Evolutionary conservation across 305 asterid species (phyloP), one percentile per base, ranked within the genome.

Genomic region (Andrographis paniculata): DNA sequence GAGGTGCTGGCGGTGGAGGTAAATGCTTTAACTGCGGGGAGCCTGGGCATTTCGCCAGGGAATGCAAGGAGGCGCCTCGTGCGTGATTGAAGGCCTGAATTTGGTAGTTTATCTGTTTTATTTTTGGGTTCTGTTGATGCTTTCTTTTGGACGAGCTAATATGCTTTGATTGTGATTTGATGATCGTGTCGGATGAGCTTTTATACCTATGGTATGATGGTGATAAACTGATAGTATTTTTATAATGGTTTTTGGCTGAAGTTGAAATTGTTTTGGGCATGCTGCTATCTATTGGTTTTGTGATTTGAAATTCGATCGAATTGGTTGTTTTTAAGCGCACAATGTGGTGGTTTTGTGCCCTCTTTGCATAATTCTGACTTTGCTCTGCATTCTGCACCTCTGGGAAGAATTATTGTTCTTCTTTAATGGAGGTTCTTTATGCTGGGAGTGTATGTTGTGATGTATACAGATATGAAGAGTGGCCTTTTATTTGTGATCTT

Each of bases 41-140:
- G 42, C 42, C 42, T 1, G 42, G 42, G 4, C 42, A 37, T 37
- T 69, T 77, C 27, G 80, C 76, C 14, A 67, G 80, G 64, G 80
- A 77, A 28, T 77, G 81, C 71, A 61, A 61, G 14, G 65, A 59
- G 48, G 59, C 22, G 7, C 53, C 51, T 59, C 63, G 36, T 39
- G 61, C 52, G 45, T 64, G 50, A 54, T 50, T 37, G 42, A 13
- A 13, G 17, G 3, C 17, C 17, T 37, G 6, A 14, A 17, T 13
- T 37, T 12, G 42, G 42, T 37, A 5, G 42, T 13, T 37, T 5
- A n/a, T n/a, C n/a, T n/a, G n/a, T 37, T 2, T 37, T 6, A 1
- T 2, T n/a, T 37, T 37, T 37, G 2, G 42, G 16, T 37, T 37
- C 42, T 37, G 42, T 4, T 37, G 17, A n/a, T 37, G 42, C 12